A percentile compares a stretch with the other conserved stretches of the same genome.
Evolutionary conservation across 352 stramenopile genomes (phyloP).

Genomic region (Globisporangium takayamanum): DNA sequence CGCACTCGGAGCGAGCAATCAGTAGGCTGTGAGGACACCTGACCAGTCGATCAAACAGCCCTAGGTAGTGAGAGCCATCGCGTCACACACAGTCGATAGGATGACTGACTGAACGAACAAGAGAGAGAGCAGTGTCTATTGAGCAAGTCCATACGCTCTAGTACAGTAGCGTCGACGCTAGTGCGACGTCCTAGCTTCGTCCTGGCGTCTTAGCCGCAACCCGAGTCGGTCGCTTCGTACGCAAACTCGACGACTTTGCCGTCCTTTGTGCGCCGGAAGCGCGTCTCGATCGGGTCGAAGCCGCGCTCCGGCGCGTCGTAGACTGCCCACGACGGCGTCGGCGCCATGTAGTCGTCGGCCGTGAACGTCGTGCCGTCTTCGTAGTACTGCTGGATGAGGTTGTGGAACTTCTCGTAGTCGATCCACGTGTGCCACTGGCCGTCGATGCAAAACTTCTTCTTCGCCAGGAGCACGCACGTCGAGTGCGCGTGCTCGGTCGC

Average conservation of each 20-base stretch:
- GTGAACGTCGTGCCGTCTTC: conserved; percentile 83
- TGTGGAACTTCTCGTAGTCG: conserved; percentile 96
- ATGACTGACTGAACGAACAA: background rate
- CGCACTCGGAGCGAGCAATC: conserved; percentile 22
- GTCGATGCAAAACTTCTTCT: conserved; percentile 84
- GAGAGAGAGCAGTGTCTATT: background rate
- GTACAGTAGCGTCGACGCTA: too few relatives aligned
- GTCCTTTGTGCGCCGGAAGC: conserved; percentile 83
- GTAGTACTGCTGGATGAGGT: conserved; percentile 81
- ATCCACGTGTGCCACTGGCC: conserved; percentile 98
- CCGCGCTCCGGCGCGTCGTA: conserved; percentile 94
- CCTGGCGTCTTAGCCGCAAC: conserved; percentile 48
- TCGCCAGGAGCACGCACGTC: conserved; percentile 93
- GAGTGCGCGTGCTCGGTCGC: conserved; percentile 96
- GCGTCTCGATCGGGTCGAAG: conserved; percentile 95
- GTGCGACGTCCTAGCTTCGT: too few relatives aligned
- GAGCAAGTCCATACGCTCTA: too few relatives aligned
- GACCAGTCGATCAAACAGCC: too few relatives aligned
- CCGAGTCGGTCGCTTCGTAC: conserved; percentile 80
- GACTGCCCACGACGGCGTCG: conserved; percentile 94
- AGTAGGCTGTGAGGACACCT: background rate
- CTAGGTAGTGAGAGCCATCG: too few relatives aligned
- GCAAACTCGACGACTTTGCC: conserved; percentile 82
- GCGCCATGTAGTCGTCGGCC: conserved; percentile 92
- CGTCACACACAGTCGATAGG: too few relatives aligned